These are phyloP conservation scores for Sporothrix phasma DNA, from an alignment of 2,329 filamentous ascomycete species.

Conservation along the genomic window DNA sequence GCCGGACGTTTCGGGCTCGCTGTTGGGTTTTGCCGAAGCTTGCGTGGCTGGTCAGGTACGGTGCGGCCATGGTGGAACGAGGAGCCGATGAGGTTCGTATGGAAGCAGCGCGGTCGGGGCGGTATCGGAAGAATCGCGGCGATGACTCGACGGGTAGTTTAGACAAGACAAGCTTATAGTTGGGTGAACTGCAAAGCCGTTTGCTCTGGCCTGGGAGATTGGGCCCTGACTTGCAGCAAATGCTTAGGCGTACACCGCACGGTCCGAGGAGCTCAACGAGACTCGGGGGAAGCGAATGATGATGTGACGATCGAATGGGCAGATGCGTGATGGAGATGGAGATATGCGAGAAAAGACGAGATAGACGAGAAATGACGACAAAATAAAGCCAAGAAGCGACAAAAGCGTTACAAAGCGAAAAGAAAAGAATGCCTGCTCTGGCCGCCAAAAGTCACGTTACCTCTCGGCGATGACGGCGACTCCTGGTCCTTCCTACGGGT, in stretches of 20 bases:
- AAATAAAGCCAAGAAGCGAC: not conserved
- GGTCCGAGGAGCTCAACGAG: not conserved
- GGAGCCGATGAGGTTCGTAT: not conserved
- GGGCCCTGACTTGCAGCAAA: not conserved
- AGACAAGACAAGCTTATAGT: not conserved
- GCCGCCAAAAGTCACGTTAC: conserved; percentile 8
- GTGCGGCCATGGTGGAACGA: not conserved
- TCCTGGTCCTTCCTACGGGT: not conserved
- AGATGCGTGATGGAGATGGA: not conserved
- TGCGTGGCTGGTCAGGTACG: not conserved
- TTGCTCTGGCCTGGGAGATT: not conserved
- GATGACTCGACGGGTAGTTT: not conserved
- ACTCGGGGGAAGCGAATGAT: not conserved
- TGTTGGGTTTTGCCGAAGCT: not conserved
- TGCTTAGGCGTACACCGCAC: not conserved
- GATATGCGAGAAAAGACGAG: not conserved
- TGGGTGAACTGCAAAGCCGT: too few species aligned
- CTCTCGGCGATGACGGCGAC: conserved; percentile 4
- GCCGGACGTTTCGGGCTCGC: not conserved
- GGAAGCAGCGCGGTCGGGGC: not conserved
- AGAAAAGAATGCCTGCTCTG: not conserved
- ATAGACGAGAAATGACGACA: not conserved
- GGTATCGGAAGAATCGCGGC: not conserved
- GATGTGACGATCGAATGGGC: not conserved
- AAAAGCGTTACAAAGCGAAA: not conserved